Evolutionary conservation across 2,329 filamentous ascomycete genomes (phyloP).

Genomic region (Alternaria gaisen): DNA sequence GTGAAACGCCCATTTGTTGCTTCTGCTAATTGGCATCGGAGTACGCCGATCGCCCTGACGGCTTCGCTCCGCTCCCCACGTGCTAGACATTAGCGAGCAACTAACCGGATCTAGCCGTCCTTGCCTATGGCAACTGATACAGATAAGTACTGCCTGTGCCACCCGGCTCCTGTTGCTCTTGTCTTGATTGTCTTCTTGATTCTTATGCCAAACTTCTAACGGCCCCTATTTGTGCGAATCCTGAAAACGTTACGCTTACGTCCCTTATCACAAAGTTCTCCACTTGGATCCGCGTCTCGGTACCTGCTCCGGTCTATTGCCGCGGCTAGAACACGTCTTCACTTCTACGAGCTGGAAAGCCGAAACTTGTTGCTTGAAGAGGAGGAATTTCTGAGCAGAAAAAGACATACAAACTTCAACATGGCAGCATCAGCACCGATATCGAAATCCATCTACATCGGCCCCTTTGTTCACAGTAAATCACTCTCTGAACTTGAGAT

Average conservation of each 20-base stretch:
- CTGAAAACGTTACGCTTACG: not conserved
- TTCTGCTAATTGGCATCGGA: conserved; percentile 23
- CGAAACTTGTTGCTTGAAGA: not conserved
- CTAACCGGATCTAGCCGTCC: conserved; percentile 21
- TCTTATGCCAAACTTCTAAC: not conserved
- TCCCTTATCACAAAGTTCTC: not conserved
- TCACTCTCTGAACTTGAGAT: conserved; percentile 60
- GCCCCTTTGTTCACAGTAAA: conserved; percentile 68
- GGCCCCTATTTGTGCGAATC: not conserved
- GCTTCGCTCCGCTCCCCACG: conserved; percentile 25
- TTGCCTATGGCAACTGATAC: conserved; percentile 26
- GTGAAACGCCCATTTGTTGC: conserved; percentile 15
- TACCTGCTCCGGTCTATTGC: not conserved
- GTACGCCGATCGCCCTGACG: conserved; percentile 22
- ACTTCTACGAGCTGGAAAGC: not conserved
- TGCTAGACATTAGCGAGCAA: conserved; percentile 27
- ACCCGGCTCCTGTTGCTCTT: not conserved
- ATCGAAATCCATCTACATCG: conserved; percentile 61
- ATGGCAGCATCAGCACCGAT: conserved; percentile 45
- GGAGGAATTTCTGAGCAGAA: not conserved
- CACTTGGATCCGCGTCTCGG: conserved; percentile 1
- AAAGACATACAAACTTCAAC: not conserved
- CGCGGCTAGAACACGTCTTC: conserved; percentile 3
- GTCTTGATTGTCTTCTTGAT: not conserved
- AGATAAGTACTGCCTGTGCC: conserved; percentile 6